Conservation (phyloP, 345 rosid species). For the Physaria fendleri region DNA sequence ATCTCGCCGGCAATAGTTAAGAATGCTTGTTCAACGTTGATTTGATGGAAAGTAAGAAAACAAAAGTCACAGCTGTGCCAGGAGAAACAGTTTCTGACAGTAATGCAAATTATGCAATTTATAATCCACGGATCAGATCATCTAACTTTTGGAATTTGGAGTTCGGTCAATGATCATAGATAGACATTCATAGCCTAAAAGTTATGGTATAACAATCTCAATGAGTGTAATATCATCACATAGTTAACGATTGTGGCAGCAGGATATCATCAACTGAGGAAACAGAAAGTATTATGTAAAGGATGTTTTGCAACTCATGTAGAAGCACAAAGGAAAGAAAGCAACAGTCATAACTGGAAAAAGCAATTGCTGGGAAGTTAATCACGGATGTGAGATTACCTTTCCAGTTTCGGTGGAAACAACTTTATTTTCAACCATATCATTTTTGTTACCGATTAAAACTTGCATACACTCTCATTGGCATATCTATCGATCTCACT, state of each 20-base stretch:
- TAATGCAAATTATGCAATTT: not conserved
- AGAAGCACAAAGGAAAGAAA: not conserved
- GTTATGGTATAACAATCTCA: not conserved
- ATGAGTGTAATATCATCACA: not conserved
- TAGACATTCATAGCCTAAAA: not conserved
- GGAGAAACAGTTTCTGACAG: not conserved
- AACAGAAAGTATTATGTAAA: not conserved
- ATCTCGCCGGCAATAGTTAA: conserved; percentile 76
- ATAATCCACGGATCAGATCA: not conserved
- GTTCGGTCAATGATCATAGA: not conserved
- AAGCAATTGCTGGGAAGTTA: not conserved
- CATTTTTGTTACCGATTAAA: conserved; percentile 76
- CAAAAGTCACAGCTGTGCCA: not conserved
- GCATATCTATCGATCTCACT: conserved; percentile 82
- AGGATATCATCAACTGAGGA: not conserved
- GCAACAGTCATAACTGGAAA: not conserved
- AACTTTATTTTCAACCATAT: conserved; percentile 71
- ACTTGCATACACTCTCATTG: conserved; percentile 87
- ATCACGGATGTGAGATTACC: conserved; percentile 27
- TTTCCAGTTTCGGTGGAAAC: conserved; percentile 81
- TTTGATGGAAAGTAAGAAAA: conserved; percentile 17
- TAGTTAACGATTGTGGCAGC: not conserved
- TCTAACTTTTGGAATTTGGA: not conserved
- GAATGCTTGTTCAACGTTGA: conserved; percentile 79
- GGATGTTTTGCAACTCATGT: not conserved